These are phyloP conservation scores for Malassezia brasiliensis DNA, from an alignment of 1,284 basidiomycete genomes.

Conservation along the genomic window DNA sequence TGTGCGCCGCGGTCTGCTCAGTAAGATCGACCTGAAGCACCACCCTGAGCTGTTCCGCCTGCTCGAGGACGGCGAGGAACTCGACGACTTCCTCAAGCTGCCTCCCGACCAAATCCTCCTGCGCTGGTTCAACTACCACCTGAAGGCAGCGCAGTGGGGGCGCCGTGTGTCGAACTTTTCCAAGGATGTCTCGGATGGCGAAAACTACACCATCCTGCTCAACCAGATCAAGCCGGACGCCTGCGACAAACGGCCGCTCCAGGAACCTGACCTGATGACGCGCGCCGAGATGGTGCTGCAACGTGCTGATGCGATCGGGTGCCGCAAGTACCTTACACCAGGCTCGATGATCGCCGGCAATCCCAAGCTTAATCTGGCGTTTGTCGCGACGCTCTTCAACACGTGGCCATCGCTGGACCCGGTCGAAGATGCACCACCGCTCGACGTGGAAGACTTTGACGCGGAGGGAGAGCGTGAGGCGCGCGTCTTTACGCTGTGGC, in stretches of 20 bases:
- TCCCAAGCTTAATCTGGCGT: conserved; percentile 95
- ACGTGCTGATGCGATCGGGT: conserved; percentile 85
- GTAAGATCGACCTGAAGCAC: conserved; percentile 93
- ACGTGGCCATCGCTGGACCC: conserved; percentile 68
- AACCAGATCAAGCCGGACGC: conserved; percentile 80
- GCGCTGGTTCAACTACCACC: conserved; percentile 96
- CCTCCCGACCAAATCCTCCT: conserved; percentile 94
- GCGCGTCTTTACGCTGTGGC: conserved; percentile 92
- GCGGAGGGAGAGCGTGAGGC: conserved; percentile 97
- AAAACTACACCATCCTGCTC: conserved; percentile 92
- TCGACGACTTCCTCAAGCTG: conserved; percentile 83
- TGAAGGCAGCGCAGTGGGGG: conserved; percentile 87
- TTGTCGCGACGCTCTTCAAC: conserved; percentile 97
- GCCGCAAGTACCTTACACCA: conserved; percentile 87
- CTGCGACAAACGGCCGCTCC: conserved; percentile 83
- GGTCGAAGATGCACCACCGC: conserved; percentile 67
- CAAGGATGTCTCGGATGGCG: conserved; percentile 84
- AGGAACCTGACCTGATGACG: conserved; percentile 68
- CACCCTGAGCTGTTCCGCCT: conserved; percentile 93
- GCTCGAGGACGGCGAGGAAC: conserved; percentile 89
- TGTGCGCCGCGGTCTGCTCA: conserved; percentile 82
- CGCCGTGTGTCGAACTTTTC: conserved; percentile 81
- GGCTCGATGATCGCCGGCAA: conserved; percentile 86
- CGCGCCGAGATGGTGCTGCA: conserved; percentile 85
- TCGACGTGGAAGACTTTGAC: conserved; percentile 87